A percentile compares a stretch with the other conserved stretches of the same genome.
These are phyloP conservation scores for Penicillium sclerotigenum DNA, from an alignment of 2,329 filamentous ascomycete genomes.

Conservation along the genomic window DNA sequence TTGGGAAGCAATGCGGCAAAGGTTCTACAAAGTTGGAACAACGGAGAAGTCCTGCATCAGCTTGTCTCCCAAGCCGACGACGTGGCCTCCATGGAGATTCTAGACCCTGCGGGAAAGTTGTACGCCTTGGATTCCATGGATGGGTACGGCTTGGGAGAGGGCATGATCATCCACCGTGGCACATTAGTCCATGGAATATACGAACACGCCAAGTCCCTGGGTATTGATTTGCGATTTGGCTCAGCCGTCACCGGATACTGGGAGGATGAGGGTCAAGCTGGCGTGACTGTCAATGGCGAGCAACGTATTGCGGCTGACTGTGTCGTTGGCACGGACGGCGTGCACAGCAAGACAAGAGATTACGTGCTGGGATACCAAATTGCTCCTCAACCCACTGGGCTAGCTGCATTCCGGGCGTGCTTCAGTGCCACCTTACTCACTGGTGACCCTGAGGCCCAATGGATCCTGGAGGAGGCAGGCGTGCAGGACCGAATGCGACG, in stretches of 20 bases:
- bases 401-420: neutral
- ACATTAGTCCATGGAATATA: neutral
- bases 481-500: neutral
- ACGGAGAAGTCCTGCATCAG: neutral
- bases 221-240: constrained; percentile 3
- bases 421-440: neutral
- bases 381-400: neutral
- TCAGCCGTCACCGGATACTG: neutral
- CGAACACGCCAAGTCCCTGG: neutral
- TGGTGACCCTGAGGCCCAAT: neutral
- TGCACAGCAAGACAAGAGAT: constrained; percentile 2
- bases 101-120: neutral
- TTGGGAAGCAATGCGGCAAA: neutral
- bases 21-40: neutral
- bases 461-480: neutral
- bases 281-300: neutral
- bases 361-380: neutral
- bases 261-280: constrained; percentile 3
- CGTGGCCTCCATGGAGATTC: neutral
- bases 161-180: constrained; percentile 1
- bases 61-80: neutral
- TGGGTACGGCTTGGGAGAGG: constrained; percentile 1
- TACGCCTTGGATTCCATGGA: neutral
- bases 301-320: constrained; percentile 2
- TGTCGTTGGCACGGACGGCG: constrained; percentile 6